Conservation (phyloP, 768 basidiomycete genomes). For the Rhodocollybia butyracea region DNA sequence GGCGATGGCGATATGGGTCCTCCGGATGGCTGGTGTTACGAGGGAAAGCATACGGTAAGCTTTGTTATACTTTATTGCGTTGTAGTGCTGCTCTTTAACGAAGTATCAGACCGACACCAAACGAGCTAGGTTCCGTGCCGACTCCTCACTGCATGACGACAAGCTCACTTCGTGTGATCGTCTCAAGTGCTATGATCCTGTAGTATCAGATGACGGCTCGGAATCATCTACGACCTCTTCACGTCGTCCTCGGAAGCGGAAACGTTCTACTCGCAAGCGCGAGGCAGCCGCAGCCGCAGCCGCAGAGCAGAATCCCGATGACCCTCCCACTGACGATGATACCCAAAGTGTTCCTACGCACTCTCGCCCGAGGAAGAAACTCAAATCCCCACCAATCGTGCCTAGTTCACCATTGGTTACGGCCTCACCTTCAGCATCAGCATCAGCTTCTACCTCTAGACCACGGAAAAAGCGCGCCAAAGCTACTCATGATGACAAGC, state of each 20-base stretch:
- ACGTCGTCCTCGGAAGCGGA: slow-evolving; percentile 12
- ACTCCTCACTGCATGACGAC: slow-evolving; percentile 65
- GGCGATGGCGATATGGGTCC: slow-evolving; percentile 81
- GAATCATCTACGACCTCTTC: slow-evolving; percentile 19
- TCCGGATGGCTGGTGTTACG: slow-evolving; percentile 86
- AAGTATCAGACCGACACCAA: slow-evolving; percentile 58
- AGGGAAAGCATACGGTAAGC: slow-evolving; percentile 73
- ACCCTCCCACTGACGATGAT: not conserved
- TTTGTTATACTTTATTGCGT: slow-evolving; percentile 4
- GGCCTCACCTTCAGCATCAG: not conserved
- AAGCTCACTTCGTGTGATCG: slow-evolving; percentile 61
- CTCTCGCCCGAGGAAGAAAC: slow-evolving; percentile 2
- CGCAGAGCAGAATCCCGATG: not conserved
- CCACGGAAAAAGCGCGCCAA: slow-evolving; percentile 14
- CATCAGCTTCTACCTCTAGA: slow-evolving; percentile 13
- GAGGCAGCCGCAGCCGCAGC: slow-evolving; percentile 1
- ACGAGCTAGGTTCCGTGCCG: slow-evolving; percentile 76
- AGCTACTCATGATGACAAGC: slow-evolving; percentile 9
- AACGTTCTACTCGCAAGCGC: slow-evolving; percentile 19
- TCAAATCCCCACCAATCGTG: not conserved
- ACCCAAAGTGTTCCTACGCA: slow-evolving; percentile 15
- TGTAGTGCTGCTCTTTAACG: slow-evolving; percentile 1
- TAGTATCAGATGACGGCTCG: slow-evolving; percentile 17
- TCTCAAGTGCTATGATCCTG: slow-evolving; percentile 51
- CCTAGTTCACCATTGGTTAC: slow-evolving; percentile 6